Evolutionary conservation across 768 basidiomycete species (phyloP).

Genomic region (Serendipita sp.): DNA sequence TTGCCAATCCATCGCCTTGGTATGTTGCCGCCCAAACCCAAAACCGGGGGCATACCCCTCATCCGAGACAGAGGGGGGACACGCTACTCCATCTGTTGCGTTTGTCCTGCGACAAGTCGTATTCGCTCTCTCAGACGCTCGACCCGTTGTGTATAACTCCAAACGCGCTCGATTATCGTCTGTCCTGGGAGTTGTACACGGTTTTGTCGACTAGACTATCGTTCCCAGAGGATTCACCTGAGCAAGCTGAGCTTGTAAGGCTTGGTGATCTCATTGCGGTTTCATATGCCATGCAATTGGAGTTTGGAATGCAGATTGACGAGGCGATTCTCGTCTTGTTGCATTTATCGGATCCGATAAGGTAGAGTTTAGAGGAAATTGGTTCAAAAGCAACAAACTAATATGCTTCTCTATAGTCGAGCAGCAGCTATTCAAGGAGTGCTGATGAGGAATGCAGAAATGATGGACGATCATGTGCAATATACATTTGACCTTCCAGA

Average conservation of each 20-base stretch:
- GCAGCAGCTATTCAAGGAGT: slow-evolving; percentile 70
- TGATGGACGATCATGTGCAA: slow-evolving; percentile 14
- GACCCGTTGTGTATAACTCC: slow-evolving; percentile 57
- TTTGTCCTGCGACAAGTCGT: slow-evolving; percentile 44
- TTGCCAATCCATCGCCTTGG: slow-evolving; percentile 28
- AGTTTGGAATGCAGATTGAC: slow-evolving; percentile 61
- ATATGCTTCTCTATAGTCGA: slow-evolving; percentile 33
- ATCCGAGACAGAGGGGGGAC: slow-evolving; percentile 27
- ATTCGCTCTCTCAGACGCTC: slow-evolving; percentile 47
- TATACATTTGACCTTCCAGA: slow-evolving; percentile 49
- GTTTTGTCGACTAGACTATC: slow-evolving; percentile 70
- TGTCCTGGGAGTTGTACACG: slow-evolving; percentile 88
- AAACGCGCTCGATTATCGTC: slow-evolving; percentile 60
- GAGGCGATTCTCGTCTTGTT: slow-evolving; percentile 80
- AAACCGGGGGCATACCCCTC: background rate
- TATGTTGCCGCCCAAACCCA: slow-evolving; percentile 24
- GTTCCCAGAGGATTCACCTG: slow-evolving; percentile 41
- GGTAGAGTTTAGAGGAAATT: slow-evolving; percentile 34
- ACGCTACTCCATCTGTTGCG: slow-evolving; percentile 68
- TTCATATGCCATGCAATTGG: slow-evolving; percentile 76
- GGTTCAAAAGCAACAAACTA: slow-evolving; percentile 1
- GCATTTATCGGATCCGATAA: slow-evolving; percentile 63
- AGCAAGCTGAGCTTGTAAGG: slow-evolving; percentile 38
- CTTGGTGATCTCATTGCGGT: slow-evolving; percentile 70
- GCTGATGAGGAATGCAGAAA: slow-evolving; percentile 34